Conservation (phyloP, 1,139 yeast genomes). For the Yamadazyma triangularis region DNA sequence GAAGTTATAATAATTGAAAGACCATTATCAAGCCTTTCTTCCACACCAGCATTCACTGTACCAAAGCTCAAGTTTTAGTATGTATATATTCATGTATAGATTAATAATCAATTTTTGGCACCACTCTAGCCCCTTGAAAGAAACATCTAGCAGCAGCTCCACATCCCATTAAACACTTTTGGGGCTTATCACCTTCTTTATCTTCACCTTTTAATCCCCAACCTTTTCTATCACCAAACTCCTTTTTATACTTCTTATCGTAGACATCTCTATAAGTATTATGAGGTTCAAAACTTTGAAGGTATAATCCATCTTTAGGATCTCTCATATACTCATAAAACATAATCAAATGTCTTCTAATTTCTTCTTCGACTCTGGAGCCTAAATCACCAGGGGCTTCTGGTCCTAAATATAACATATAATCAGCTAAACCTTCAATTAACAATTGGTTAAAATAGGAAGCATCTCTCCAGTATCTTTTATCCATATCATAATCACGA, state of each 20-base stretch:
- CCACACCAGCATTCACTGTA: conserved; percentile 71
- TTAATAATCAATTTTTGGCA: conserved; percentile 26
- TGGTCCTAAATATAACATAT: conserved; percentile 44
- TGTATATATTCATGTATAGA: background rate
- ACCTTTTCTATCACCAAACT: conserved; percentile 54
- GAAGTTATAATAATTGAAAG: conserved; percentile 76
- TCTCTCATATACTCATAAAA: conserved; percentile 57
- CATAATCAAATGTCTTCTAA: conserved; percentile 47
- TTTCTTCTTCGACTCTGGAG: conserved; percentile 36
- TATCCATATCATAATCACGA: conserved; percentile 55
- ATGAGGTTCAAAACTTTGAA: conserved; percentile 60
- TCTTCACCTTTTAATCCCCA: conserved; percentile 50
- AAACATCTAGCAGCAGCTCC: conserved; percentile 68
- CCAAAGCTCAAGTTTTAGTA: conserved; percentile 55
- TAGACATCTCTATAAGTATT: conserved; percentile 47
- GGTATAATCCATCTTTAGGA: conserved; percentile 55
- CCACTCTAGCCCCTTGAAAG: conserved; percentile 62
- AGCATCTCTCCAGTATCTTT: conserved; percentile 63
- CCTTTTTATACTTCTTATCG: conserved; percentile 43
- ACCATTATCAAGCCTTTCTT: conserved; percentile 58
- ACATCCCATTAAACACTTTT: conserved; percentile 57
- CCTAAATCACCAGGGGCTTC: conserved; percentile 40
- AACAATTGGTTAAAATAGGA: conserved; percentile 62
- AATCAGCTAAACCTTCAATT: conserved; percentile 69
- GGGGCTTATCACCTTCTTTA: conserved; percentile 36